phyloP scores from a whole-genome alignment of 768 basidiomycete species.

The Cantharellus cinnabarinus region DNA sequence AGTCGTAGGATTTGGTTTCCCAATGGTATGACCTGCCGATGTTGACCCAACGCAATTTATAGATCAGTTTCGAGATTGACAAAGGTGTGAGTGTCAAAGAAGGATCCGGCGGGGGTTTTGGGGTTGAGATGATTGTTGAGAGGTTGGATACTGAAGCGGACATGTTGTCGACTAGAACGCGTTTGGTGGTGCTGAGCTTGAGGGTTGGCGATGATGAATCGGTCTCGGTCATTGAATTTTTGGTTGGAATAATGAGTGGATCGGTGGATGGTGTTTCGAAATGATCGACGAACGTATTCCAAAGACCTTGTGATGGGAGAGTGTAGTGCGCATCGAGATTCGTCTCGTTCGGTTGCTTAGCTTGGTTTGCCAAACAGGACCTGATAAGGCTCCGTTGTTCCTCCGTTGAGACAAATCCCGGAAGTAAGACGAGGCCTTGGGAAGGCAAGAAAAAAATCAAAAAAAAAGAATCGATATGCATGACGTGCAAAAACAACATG shows the following conservation, averaged over 20 bases:
- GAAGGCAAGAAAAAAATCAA: neutral
- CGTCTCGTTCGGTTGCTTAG: slow-evolving; percentile 63
- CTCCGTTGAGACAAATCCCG: slow-evolving; percentile 39
- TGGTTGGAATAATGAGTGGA: slow-evolving; percentile 23
- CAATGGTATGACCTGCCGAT: slow-evolving; percentile 95
- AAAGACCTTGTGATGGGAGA: slow-evolving; percentile 56
- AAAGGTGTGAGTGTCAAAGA: slow-evolving; percentile 36
- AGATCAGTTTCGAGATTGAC: slow-evolving; percentile 35
- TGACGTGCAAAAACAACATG: slow-evolving; percentile 18
- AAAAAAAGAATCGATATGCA: slow-evolving; percentile 32
- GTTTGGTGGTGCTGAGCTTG: slow-evolving; percentile 4
- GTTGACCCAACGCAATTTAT: slow-evolving; percentile 84
- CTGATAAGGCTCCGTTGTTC: slow-evolving; percentile 48
- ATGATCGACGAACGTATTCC: slow-evolving; percentile 24
- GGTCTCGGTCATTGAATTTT: slow-evolving; percentile 5
- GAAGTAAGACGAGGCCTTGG: slow-evolving; percentile 68
- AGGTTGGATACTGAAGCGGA: slow-evolving; percentile 42
- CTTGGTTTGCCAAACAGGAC: slow-evolving; percentile 60
- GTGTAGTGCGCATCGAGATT: slow-evolving; percentile 77
- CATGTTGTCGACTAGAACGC: slow-evolving; percentile 42
- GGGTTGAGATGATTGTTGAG: slow-evolving; percentile 27
- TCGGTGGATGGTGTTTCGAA: no score
- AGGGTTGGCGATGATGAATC: neutral
- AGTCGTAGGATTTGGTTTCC: slow-evolving; percentile 91
- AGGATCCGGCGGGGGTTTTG: slow-evolving; percentile 44